Base-by-base conservation (phyloP, 1,139 yeast genomes). In the Debaryomyces psychrophilus region DNA sequence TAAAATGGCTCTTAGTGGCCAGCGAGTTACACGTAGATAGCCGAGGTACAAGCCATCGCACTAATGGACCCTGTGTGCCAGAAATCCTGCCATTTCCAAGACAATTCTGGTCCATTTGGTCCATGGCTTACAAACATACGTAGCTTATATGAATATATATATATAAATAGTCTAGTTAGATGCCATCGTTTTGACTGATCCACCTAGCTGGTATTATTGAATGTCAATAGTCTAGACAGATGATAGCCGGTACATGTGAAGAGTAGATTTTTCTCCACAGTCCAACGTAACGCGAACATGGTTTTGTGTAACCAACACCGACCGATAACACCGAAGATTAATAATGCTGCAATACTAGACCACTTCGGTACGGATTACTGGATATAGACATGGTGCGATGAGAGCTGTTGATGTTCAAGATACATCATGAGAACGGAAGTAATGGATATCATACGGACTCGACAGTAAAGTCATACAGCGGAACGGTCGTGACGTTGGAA, bases 1-100 rank as follows among this genome's bases (percentile, higher is more conserved):
- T 38, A 20, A 38, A 38, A 28, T 38, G 27, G 17, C 25, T 38
- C 41, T 38, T 28, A 38, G 27, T 38, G 41, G 41, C 41, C 41
- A 38, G 23, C 38, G 38, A 12, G 35, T 8, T 38, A 17, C 23
- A 20, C 8, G 18, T 29, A 18, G 34, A 27, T 38, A 38, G 41
- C 41, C 41, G 41, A 38, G 41, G 41, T 38, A 17, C 9, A 38
- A 17, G 4, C n/a, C 5, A 38, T 28, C 35, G 41, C 41, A 28
- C 31, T 18, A 22, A 38, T 6, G 34, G 41, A 38, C 41, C 41
- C 41, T 38, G 41, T 26, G 20, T 8, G 11, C 17, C 17, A 40
- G 31, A 27, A 31, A 23, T 28, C n/a, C 14, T 20, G 5, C 8
- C 5, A 34, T 28, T 29, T 29, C 9, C 8, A 29, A 8, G 20